Conservation (phyloP, 805 yeast genomes). For the Pichia thaimueangensis region DNA sequence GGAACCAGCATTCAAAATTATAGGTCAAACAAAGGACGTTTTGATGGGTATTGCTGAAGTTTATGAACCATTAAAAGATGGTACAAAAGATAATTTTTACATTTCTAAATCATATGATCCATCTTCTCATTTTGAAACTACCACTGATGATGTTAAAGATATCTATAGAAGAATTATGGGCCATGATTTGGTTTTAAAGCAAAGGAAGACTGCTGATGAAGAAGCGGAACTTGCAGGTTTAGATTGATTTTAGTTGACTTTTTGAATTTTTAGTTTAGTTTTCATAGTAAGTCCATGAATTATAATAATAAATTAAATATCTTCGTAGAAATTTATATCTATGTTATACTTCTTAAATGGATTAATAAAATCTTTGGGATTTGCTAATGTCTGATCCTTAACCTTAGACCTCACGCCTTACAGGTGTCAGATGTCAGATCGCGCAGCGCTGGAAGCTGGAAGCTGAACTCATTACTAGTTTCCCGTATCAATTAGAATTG, state of each 20-base stretch:
- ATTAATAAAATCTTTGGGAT: no score
- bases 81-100: constrained; percentile 69
- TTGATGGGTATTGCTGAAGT: constrained; percentile 92
- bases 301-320: no score
- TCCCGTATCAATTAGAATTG: no score
- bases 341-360: no score
- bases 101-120: constrained; percentile 90
- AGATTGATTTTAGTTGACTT: no score
- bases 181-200: constrained; percentile 79
- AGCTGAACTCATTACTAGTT: no score
- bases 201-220: constrained; percentile 63
- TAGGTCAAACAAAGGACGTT: constrained; percentile 74
- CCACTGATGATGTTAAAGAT: constrained; percentile 96
- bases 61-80: constrained; percentile 82
- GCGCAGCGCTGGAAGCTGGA: no score
- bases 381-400: no score
- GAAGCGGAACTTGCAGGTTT: constrained; percentile 42
- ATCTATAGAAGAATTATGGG: constrained; percentile 89
- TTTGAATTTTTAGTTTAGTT: neutral
- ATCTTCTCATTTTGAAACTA: constrained; percentile 88
- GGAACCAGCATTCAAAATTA: constrained; percentile 86
- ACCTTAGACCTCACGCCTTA: no score
- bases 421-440: no score
- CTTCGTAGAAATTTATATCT: no score
- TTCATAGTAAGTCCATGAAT: neutral